A percentile compares a stretch with the other conserved stretches of the same genome.
These are phyloP conservation scores for Zygnema circumcarinatum DNA, from an alignment of 139 green algal species.

Conservation along the genomic window DNA sequence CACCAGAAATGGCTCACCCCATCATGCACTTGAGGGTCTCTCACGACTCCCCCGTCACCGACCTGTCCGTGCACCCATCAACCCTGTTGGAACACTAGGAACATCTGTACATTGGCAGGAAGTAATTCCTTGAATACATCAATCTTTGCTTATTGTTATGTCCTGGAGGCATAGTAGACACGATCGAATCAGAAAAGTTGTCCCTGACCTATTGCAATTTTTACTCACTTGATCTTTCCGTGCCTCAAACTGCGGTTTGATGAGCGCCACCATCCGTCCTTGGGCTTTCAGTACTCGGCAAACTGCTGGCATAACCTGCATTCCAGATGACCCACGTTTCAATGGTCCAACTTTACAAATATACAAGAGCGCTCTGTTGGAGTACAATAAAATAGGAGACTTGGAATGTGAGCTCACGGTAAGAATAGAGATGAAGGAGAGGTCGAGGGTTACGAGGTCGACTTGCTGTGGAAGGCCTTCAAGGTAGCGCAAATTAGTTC, in stretches of 20 bases:
- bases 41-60: constrained; percentile 49
- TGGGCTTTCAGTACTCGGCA: constrained; percentile 63
- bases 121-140: not conserved
- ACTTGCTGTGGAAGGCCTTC: constrained; percentile 66
- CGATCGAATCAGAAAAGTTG: not conserved
- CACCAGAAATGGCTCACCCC: no score
- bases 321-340: not conserved
- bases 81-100: constrained; percentile 4
- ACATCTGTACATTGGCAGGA: not conserved
- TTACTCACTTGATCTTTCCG: constrained; percentile 71
- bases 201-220: not conserved
- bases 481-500: constrained; percentile 90
- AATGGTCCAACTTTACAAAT: not conserved
- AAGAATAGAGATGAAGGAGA: constrained; percentile 95
- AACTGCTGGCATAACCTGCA: constrained; percentile 71
- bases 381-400: not conserved
- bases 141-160: not conserved
- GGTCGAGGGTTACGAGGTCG: constrained; percentile 89
- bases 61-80: constrained; percentile 34
- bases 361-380: not conserved
- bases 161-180: not conserved
- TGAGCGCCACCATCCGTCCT: constrained; percentile 82
- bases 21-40: constrained; percentile 40
- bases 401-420: constrained; percentile 43
- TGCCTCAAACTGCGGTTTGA: constrained; percentile 99